Percentiles rank a stretch among this genome's conserved stretches.
Evolutionary conservation across 1,139 yeast species (phyloP).

Genomic region (Candida labiduridarum): DNA sequence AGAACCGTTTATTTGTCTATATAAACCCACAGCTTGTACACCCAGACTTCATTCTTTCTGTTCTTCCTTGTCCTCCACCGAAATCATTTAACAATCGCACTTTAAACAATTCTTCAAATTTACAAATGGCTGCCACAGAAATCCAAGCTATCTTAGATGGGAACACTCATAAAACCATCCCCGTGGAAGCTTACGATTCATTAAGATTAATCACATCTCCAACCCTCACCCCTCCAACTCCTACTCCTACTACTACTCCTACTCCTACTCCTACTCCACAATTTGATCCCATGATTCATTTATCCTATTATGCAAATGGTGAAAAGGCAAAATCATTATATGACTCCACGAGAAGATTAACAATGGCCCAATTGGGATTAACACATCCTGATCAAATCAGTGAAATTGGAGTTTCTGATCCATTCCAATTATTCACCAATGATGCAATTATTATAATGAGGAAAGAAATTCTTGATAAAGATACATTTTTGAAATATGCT

Average conservation of each 20-base stretch:
- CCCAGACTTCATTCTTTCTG: not conserved
- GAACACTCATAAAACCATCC: constrained; percentile 11
- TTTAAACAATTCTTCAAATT: too few relatives aligned
- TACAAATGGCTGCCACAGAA: constrained; percentile 8
- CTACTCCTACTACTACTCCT: too few relatives aligned
- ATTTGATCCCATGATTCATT: constrained; percentile 50
- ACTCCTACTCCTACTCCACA: constrained; percentile 7
- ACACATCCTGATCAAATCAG: constrained; percentile 42
- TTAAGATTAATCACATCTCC: constrained; percentile 4
- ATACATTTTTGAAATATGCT: constrained; percentile 46
- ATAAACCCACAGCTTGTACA: not conserved
- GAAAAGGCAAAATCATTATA: constrained; percentile 31
- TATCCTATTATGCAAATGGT: constrained; percentile 34
- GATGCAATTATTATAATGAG: constrained; percentile 60
- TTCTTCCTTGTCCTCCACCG: not conserved
- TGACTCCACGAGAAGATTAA: constrained; percentile 41
- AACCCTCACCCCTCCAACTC: too few relatives aligned
- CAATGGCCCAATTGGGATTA: constrained; percentile 51
- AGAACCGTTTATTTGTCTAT: not conserved
- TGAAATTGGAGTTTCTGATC: constrained; percentile 55
- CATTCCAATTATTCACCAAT: constrained; percentile 59
- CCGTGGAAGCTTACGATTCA: constrained; percentile 9
- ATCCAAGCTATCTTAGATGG: constrained; percentile 11
- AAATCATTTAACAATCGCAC: too few relatives aligned
- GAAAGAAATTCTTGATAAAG: constrained; percentile 48